These are phyloP conservation scores for Gnaphalium uliginosum DNA, from an alignment of 129 eudicot species.

Conservation along the genomic window DNA sequence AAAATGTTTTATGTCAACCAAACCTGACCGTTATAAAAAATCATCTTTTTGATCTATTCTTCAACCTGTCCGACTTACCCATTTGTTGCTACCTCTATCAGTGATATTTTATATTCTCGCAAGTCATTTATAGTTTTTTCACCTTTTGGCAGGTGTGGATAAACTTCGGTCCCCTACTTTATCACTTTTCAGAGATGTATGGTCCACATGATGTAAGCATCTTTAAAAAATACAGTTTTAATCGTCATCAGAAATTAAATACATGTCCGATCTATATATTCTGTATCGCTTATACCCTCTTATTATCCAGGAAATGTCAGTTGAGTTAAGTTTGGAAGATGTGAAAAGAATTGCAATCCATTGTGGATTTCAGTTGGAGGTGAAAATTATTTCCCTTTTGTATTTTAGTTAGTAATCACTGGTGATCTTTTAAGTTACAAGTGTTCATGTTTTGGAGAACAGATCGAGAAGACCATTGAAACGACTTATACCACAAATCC, in stretches of 20 bases:
- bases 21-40: no score
- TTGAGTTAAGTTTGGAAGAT: conserved; percentile 96
- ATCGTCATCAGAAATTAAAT: conserved; percentile 3
- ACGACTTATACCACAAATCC: conserved; percentile 86
- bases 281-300: conserved; percentile 18
- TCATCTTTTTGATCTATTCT: no score
- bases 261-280: conserved; percentile 9
- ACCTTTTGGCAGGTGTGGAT: conserved; percentile 80
- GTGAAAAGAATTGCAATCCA: conserved; percentile 77
- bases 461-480: conserved; percentile 80
- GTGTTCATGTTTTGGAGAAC: conserved; percentile 19
- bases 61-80: neutral
- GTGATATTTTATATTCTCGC: neutral
- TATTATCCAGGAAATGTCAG: conserved; percentile 72
- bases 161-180: conserved; percentile 93
- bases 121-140: conserved; percentile 10
- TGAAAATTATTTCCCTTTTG: conserved; percentile 16
- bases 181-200: conserved; percentile 93
- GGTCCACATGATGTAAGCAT: conserved; percentile 75
- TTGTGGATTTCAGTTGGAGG: conserved; percentile 89
- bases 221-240: neutral
- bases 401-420: neutral
- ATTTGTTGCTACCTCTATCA: neutral
- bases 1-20: no score
- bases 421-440: neutral